Evolutionary conservation across 768 basidiomycete species (phyloP).

Genomic region (Boletus reticulatus): DNA sequence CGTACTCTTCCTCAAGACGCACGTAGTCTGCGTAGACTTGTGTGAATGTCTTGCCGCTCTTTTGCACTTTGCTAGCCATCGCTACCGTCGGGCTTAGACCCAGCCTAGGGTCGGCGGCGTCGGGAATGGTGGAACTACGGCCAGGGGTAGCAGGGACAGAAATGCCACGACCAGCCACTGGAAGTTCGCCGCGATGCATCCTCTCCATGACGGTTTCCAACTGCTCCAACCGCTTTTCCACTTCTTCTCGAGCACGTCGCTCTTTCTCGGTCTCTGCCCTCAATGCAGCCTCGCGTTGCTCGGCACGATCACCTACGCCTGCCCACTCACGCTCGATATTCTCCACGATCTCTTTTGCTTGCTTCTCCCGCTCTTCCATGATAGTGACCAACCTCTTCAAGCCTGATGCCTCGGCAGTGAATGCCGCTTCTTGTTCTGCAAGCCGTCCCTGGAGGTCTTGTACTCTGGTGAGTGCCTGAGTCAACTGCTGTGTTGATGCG

Average conservation of each 20-base stretch:
- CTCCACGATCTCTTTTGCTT: constrained; percentile 80
- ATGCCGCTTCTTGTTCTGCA: constrained; percentile 83
- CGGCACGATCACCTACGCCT: constrained; percentile 64
- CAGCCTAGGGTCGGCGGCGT: constrained; percentile 55
- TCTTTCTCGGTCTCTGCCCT: constrained; percentile 74
- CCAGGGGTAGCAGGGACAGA: constrained; percentile 39
- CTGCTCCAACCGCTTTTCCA: constrained; percentile 69
- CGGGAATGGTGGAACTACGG: constrained; percentile 39
- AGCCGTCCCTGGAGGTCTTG: constrained; percentile 74
- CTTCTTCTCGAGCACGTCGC: constrained; percentile 60
- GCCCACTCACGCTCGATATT: constrained; percentile 83
- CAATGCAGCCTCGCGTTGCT: constrained; percentile 62
- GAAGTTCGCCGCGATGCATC: constrained; percentile 72
- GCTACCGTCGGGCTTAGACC: constrained; percentile 86
- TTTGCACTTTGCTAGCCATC: constrained; percentile 79
- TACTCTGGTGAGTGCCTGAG: constrained; percentile 70
- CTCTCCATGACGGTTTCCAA: constrained; percentile 70
- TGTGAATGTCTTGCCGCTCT: constrained; percentile 85
- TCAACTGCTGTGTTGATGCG: constrained; percentile 70
- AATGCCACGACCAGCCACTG: constrained; percentile 46
- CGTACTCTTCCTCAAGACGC: constrained; percentile 77
- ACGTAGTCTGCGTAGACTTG: constrained; percentile 93
- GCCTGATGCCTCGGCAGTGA: constrained; percentile 71
- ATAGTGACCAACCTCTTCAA: constrained; percentile 74
- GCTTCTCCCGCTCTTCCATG: constrained; percentile 86